phyloP scores from a whole-genome alignment of 2,329 filamentous ascomycete genomes.

The Tolypocladium tropicale region DNA sequence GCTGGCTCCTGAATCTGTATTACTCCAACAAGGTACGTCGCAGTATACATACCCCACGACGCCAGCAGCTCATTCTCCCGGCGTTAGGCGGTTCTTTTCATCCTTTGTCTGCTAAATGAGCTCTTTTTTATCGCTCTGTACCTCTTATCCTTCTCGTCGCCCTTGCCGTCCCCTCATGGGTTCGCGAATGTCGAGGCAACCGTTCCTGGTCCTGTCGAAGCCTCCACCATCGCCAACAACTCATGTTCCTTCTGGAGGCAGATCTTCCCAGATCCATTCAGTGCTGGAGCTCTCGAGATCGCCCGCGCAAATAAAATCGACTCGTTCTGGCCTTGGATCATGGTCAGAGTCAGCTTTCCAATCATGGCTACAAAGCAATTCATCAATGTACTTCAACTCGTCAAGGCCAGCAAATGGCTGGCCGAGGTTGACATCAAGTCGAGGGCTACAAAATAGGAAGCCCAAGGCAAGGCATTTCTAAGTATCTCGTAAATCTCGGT shows the following conservation, averaged over 20 bases:
- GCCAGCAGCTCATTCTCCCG: neutral
- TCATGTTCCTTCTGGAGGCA: constrained; percentile 60
- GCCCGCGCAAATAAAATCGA: constrained; percentile 91
- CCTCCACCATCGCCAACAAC: constrained; percentile 61
- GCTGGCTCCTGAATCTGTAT: constrained; percentile 86
- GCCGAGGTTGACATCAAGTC: constrained; percentile 77
- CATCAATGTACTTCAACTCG: constrained; percentile 87
- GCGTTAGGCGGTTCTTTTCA: constrained; percentile 72
- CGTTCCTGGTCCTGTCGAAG: constrained; percentile 42
- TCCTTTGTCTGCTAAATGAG: constrained; percentile 85
- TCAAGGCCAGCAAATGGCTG: constrained; percentile 86
- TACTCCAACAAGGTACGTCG: constrained; percentile 84
- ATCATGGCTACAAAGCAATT: constrained; percentile 88
- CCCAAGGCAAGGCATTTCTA: constrained; percentile 23
- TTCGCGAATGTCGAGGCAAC: constrained; percentile 50
- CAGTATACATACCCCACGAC: neutral
- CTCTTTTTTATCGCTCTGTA: constrained; percentile 97
- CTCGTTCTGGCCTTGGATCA: constrained; percentile 54
- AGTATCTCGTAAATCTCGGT: too few relatives aligned
- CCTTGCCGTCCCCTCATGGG: constrained; percentile 76
- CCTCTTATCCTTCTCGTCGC: constrained; percentile 92
- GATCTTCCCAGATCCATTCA: constrained; percentile 83
- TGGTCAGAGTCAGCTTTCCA: constrained; percentile 70
- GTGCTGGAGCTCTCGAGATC: constrained; percentile 83
- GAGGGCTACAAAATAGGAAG: constrained; percentile 39